Evolutionary conservation across 2,329 filamentous ascomycete species (phyloP).

Genomic region (Alternaria brassicae): DNA sequence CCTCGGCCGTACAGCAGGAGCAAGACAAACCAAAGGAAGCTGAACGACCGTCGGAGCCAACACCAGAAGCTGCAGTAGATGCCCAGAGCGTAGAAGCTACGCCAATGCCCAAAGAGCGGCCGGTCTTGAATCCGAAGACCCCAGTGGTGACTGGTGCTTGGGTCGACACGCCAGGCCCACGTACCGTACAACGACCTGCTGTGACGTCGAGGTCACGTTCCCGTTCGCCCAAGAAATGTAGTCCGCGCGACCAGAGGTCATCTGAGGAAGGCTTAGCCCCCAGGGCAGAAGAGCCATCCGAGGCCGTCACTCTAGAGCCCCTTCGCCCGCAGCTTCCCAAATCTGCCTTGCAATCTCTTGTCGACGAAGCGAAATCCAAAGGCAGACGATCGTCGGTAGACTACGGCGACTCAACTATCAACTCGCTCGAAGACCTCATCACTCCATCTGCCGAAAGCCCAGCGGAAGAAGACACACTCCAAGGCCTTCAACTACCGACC

Average conservation of each 20-base stretch:
- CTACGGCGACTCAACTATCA: conserved; percentile 57
- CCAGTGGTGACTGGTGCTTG: conserved; percentile 58
- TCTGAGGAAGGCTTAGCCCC: conserved; percentile 14
- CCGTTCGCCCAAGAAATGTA: conserved; percentile 26
- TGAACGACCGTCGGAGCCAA: not conserved
- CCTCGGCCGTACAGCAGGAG: conserved; percentile 3
- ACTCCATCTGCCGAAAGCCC: conserved; percentile 32
- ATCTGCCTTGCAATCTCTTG: conserved; percentile 51
- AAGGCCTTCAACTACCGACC: conserved; percentile 38
- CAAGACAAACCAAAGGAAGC: conserved; percentile 15
- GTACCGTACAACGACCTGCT: conserved; percentile 24
- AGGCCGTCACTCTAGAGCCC: not conserved
- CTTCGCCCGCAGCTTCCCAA: conserved; percentile 38
- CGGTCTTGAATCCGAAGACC: conserved; percentile 47
- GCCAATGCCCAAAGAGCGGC: conserved; percentile 35
- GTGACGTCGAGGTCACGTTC: conserved; percentile 21
- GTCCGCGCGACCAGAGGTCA: conserved; percentile 21
- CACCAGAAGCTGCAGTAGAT: conserved; percentile 2
- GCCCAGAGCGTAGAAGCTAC: conserved; percentile 33
- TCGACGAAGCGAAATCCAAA: conserved; percentile 48
- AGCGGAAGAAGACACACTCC: conserved; percentile 46
- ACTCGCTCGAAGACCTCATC: conserved; percentile 57
- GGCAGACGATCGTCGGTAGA: conserved; percentile 30
- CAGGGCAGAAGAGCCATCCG: conserved; percentile 7
- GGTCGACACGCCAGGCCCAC: conserved; percentile 56